These are phyloP conservation scores for Nigrograna mackinnonii DNA, from an alignment of 2,329 filamentous ascomycete genomes.

Conservation along the genomic window DNA sequence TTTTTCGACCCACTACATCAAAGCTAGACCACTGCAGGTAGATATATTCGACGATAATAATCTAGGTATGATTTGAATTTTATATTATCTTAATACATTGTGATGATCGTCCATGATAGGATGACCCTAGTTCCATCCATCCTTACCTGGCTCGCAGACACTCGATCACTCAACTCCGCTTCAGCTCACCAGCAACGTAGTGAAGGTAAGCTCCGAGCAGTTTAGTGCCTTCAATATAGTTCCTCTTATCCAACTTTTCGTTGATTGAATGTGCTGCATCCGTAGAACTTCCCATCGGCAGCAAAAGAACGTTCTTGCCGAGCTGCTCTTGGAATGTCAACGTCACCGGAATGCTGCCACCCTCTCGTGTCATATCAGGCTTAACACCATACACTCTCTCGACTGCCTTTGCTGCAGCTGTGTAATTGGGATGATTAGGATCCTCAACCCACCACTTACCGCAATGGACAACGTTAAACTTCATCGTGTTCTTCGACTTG, in stretches of 20 bases:
- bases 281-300: slow-evolving; percentile 97
- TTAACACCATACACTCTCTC: slow-evolving; percentile 91
- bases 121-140: too few species aligned
- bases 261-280: slow-evolving; percentile 98
- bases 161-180: slow-evolving; percentile 30
- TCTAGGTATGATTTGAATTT: too few species aligned
- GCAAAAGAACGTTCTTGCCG: slow-evolving; percentile 92
- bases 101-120: too few species aligned
- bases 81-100: too few species aligned
- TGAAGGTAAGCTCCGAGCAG: slow-evolving; percentile 92
- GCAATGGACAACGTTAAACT: slow-evolving; percentile 80
- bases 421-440: slow-evolving; percentile 99
- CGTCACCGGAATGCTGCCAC: slow-evolving; percentile 95
- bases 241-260: slow-evolving; percentile 94
- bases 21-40: too few species aligned
- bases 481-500: slow-evolving; percentile 87
- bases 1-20: too few species aligned
- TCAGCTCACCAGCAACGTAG: slow-evolving; percentile 90
- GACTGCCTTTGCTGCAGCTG: slow-evolving; percentile 91
- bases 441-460: slow-evolving; percentile 99
- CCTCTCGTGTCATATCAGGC: slow-evolving; percentile 95
- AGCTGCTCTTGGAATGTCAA: slow-evolving; percentile 97
- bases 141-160: too few species aligned
- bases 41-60: too few species aligned
- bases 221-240: slow-evolving; percentile 99